phyloP scores from a whole-genome alignment of 1,284 basidiomycete genomes.

The Fomitopsis schrenkii region DNA sequence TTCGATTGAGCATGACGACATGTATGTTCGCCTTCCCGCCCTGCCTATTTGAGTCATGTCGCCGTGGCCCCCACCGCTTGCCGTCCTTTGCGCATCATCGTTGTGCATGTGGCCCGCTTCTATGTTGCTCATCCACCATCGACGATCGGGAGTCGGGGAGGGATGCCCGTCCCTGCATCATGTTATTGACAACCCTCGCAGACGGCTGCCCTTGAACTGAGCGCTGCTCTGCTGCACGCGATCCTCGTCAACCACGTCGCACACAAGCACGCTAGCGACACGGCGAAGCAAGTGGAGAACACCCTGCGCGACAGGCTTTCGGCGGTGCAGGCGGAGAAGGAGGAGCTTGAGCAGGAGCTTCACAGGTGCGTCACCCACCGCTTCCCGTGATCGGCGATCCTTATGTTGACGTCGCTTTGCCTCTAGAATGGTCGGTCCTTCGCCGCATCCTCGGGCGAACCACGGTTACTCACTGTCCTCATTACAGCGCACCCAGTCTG shows the following conservation, averaged over 20 bases:
- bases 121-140: background rate
- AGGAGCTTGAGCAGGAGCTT: constrained; percentile 62
- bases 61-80: background rate
- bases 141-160: background rate
- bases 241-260: constrained; percentile 77
- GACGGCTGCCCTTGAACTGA: constrained; percentile 55
- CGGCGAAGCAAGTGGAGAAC: constrained; percentile 55
- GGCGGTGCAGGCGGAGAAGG: constrained; percentile 51
- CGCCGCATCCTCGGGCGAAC: constrained; percentile 13
- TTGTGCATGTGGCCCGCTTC: background rate
- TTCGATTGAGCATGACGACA: constrained; percentile 1
- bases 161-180: background rate
- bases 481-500: constrained; percentile 52
- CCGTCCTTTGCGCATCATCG: background rate
- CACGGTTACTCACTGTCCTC: constrained; percentile 7
- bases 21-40: background rate
- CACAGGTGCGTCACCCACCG: constrained; percentile 42
- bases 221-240: constrained; percentile 60
- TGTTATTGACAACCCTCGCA: constrained; percentile 20
- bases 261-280: constrained; percentile 67
- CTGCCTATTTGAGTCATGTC: constrained; percentile 2
- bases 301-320: constrained; percentile 60
- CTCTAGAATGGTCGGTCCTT: constrained; percentile 50
- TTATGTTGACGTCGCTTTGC: constrained; percentile 16
- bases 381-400: constrained; percentile 9